Percentiles rank a stretch among this genome's conserved stretches.
phyloP scores from a whole-genome alignment of 2,329 filamentous ascomycete genomes.

The Curvularia eragrostidis region DNA sequence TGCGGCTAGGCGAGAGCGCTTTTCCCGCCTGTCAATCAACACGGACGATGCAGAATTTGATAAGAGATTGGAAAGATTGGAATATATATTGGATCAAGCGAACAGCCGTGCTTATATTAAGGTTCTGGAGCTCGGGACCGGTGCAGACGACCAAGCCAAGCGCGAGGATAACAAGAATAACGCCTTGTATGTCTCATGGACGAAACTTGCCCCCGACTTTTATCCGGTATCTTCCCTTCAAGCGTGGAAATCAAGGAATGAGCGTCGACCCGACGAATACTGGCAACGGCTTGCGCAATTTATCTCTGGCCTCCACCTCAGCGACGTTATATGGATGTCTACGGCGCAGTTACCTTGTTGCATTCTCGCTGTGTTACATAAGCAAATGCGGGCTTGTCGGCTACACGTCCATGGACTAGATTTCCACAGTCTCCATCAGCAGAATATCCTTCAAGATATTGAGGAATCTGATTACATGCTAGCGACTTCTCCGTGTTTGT shows the following conservation, averaged over 20 bases:
- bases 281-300: background rate
- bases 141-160: background rate
- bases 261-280: background rate
- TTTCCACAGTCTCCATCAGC: background rate
- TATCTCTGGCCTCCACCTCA: background rate
- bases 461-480: background rate
- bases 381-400: background rate
- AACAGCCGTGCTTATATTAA: background rate
- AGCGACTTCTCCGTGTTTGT: background rate
- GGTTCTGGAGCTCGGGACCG: background rate
- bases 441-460: background rate
- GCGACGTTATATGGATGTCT: background rate
- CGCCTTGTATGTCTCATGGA: background rate
- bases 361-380: background rate
- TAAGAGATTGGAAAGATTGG: background rate
- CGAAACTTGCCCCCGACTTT: background rate
- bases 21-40: background rate
- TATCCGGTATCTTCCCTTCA: background rate
- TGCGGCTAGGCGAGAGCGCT: background rate
- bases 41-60: background rate
- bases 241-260: background rate
- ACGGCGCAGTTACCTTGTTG: background rate
- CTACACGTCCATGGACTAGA: background rate
- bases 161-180: background rate
- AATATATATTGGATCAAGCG: background rate